These are phyloP conservation scores for Coleophoma cylindrospora DNA, from an alignment of 2,329 filamentous ascomycete genomes.

Conservation along the genomic window DNA sequence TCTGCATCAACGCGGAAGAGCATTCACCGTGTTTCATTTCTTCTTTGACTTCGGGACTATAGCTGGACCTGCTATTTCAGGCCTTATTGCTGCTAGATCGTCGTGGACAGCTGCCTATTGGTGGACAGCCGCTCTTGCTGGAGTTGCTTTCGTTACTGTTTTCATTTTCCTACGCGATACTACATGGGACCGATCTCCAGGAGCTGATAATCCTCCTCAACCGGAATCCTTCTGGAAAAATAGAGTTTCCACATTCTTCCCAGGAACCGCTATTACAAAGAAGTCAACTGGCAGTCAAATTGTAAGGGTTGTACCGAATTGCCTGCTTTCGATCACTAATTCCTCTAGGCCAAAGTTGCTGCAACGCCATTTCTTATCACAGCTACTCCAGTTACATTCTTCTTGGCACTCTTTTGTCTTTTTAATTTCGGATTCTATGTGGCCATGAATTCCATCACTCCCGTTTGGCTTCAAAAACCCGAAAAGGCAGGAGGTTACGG, in stretches of 20 bases:
- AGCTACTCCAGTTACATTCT: constrained; percentile 1
- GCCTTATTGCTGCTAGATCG: constrained; percentile 24
- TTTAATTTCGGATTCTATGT: constrained; percentile 3
- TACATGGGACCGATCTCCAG: constrained; percentile 23
- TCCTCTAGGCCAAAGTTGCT: background rate
- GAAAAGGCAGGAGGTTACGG: constrained; percentile 3
- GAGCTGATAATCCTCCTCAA: constrained; percentile 11
- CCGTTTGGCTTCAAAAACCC: constrained; percentile 4
- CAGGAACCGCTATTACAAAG: constrained; percentile 8
- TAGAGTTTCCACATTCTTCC: constrained; percentile 9
- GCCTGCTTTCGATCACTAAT: too few species aligned
- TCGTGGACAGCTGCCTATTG: constrained; percentile 1
- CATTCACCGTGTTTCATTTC: constrained; percentile 29
- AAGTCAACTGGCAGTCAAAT: background rate
- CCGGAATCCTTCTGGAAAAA: constrained; percentile 16
- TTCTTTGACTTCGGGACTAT: constrained; percentile 29
- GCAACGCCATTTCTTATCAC: background rate
- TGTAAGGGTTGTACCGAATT: background rate
- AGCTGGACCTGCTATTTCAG: constrained; percentile 28
- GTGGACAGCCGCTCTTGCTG: constrained; percentile 1
- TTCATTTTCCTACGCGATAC: constrained; percentile 33
- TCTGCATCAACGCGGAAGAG: constrained; percentile 33
- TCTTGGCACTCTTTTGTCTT: background rate
- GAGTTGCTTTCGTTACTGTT: constrained; percentile 19
- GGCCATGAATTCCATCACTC: constrained; percentile 2